Base-by-base conservation (phyloP, 345 rosid species). In the Dipteronia dyeriana region DNA sequence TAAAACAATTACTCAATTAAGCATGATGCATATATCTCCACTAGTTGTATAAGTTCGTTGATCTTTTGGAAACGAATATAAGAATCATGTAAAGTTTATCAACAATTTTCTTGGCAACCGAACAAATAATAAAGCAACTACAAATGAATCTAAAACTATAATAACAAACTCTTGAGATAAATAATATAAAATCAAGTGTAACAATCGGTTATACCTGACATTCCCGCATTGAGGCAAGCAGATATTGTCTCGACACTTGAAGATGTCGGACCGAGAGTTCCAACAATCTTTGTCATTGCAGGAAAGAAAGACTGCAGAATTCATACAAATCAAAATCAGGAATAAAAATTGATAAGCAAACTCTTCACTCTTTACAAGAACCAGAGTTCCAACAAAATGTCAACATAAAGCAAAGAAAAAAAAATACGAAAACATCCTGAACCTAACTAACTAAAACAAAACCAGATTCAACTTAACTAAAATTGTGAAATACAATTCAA, bases 271-370 rank as follows among this genome's bases (percentile, higher is more conserved):
- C 95, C 95, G 1, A 91, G 91, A n/a, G 95, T 91, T 64, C 95
- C 95, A 43, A 91, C 87, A 51, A 91, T 85, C 86, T 91, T 91
- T 2, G 95, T 86, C 92, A 88, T 82, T 34, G 95, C 91, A 63
- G 95, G 91, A 75, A 89, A 91, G 84, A 85, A 89, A 70, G 73
- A 82, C 95, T 91, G 85, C 82, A 78, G 22, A 64, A 51, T 16
- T 14, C 59, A 75, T 26, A 51, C 34, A 76, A 45, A 38, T 19
- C 45, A 78, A 26, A 68, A 43, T 45, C 53, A 79, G 60, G 29
- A 39, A 39, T 72, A 47, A 13, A 29, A 59, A 38, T 23, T n/a
- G 16, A 25, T 59, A 38, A 3, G 16, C 74, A 67, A 76, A 26
- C 29, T 31, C 53, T 49, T 31, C 41, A 75, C 14, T 41, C 11